Base-by-base conservation (phyloP, 345 rosid genomes). In the Eucalyptus rudis region DNA sequence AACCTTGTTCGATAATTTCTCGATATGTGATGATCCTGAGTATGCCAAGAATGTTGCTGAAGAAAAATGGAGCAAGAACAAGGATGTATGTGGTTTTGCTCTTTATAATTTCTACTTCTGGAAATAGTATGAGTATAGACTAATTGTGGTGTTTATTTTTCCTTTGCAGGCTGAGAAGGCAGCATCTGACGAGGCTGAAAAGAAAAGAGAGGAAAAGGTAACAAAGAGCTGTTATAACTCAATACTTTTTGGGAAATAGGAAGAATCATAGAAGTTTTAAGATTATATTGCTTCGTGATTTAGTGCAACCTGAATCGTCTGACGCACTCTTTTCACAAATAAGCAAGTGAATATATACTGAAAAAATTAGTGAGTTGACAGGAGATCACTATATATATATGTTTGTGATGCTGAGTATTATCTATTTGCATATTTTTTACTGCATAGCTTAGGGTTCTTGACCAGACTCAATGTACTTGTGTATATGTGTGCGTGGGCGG, bases 1-100 rank as follows among this genome's bases (percentile, higher is more conserved):
- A 24, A 97, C 99, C 81, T 87, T 98, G 96, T 98, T 98, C 66
- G 93, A 97, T 94, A 98, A 98, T 91, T 92, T 98, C 86, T 93
- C 96, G 92, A 51, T 98, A 66, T 89, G 93, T 19, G 92, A 92
- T 43, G 91, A 93, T 76, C 92, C 93, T 1, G 93, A 92, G 59
- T 93, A 92, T 56, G 95, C 94, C 16, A 90, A 83, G 92, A 89
- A 91, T 76, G 27, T 92, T 45, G 94, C 93, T 44, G 95, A 91
- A 50, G 94, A 93, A 88, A 92, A 89, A 27, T 92, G 94, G 94
- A 91, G 88, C 88, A 92, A 92, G 92, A 86, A 89, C 87, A 66
- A 90, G 89, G 89, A 87, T 79, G 88, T 86, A 51, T 54, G 85
- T 33, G 36, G 40, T 62, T 62, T 51, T 14, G 27, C 88, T 22